A percentile compares a stretch with the other conserved stretches of the same genome.
phyloP scores from a whole-genome alignment of 352 stramenopile species.

The Pythium dissotocum region DNA sequence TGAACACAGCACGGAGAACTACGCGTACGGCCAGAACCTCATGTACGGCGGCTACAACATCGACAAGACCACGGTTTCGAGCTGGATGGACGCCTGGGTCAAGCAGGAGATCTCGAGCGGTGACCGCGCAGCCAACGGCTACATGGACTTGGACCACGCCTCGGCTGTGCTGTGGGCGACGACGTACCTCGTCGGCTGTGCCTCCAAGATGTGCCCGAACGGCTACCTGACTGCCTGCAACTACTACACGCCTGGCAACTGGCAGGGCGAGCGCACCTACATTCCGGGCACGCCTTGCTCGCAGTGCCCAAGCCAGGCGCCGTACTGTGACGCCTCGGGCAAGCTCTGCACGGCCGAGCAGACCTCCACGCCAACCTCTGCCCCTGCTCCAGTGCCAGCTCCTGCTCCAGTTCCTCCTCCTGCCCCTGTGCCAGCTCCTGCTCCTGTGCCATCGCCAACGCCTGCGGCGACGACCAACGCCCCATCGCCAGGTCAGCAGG shows the following conservation, averaged over 20 bases:
- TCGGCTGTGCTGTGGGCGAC: slow-evolving; percentile 46
- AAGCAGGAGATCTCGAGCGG: slow-evolving; percentile 32
- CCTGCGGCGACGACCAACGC: slow-evolving; percentile 1
- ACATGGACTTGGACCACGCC: slow-evolving; percentile 40
- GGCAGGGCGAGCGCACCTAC: slow-evolving; percentile 34
- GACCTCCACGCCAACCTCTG: slow-evolving; percentile 6
- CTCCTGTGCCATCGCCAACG: slow-evolving; percentile 12
- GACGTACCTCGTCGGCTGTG: slow-evolving; percentile 38
- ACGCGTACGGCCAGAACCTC: slow-evolving; percentile 43
- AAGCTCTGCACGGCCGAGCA: slow-evolving; percentile 19
- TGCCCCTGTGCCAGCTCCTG: slow-evolving; percentile 2
- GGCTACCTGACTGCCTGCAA: slow-evolving; percentile 45
- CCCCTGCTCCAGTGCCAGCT: slow-evolving; percentile 13
- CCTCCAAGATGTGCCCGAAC: slow-evolving; percentile 35
- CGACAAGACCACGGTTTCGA: slow-evolving; percentile 29
- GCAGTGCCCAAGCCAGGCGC: slow-evolving; percentile 32
- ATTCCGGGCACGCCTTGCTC: slow-evolving; percentile 37
- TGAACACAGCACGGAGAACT: slow-evolving; percentile 40
- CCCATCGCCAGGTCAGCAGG: background rate
- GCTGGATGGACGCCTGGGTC: slow-evolving; percentile 41
- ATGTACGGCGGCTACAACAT: slow-evolving; percentile 33
- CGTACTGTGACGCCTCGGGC: slow-evolving; percentile 32
- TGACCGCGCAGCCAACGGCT: slow-evolving; percentile 32
- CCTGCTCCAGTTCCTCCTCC: slow-evolving; percentile 9
- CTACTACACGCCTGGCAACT: slow-evolving; percentile 41